Percentiles rank a stretch among this genome's conserved stretches.
These are phyloP conservation scores for Planoprotostelium fungivorum DNA, from an alignment of 78 protist species.

Conservation along the genomic window DNA sequence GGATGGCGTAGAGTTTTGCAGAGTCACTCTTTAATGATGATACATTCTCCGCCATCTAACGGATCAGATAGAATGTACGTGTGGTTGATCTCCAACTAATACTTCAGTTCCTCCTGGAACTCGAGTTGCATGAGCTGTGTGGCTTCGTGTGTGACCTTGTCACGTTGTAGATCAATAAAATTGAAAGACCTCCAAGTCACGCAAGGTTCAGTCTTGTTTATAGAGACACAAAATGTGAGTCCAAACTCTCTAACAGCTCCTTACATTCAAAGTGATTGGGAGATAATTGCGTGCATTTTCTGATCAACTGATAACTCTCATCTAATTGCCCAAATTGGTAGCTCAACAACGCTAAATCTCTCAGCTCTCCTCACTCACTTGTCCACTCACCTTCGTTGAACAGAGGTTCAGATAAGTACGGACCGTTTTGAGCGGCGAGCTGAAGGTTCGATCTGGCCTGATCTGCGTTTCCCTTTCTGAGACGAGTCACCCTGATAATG, in stretches of 20 bases:
- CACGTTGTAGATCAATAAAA: too few relatives aligned
- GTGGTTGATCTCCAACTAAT: too few relatives aligned
- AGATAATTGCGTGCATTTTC: constrained; percentile 16
- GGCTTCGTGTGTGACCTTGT: too few relatives aligned
- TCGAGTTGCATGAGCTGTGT: too few relatives aligned
- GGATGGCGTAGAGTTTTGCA: neutral
- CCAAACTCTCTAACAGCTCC: constrained; percentile 22
- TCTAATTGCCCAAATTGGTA: constrained; percentile 48
- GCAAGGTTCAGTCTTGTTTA: too few relatives aligned
- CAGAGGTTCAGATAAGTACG: constrained; percentile 46
- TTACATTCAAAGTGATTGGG: constrained; percentile 48
- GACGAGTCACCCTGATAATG: neutral
- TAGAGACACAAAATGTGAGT: constrained; percentile 11
- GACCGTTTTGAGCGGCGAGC: constrained; percentile 9
- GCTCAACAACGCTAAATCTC: constrained; percentile 26
- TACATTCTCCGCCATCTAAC: neutral
- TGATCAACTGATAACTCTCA: constrained; percentile 20
- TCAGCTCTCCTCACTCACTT: too few relatives aligned
- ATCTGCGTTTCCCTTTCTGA: constrained; percentile 48
- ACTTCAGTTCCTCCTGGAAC: too few relatives aligned
- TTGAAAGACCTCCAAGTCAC: too few relatives aligned
- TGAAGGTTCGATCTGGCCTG: constrained; percentile 39
- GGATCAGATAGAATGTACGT: too few relatives aligned
- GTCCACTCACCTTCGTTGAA: constrained; percentile 40
- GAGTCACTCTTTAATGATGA: neutral